Evolutionary conservation across 331 rosid species (phyloP).

Genomic region (Saraca asoca): DNA sequence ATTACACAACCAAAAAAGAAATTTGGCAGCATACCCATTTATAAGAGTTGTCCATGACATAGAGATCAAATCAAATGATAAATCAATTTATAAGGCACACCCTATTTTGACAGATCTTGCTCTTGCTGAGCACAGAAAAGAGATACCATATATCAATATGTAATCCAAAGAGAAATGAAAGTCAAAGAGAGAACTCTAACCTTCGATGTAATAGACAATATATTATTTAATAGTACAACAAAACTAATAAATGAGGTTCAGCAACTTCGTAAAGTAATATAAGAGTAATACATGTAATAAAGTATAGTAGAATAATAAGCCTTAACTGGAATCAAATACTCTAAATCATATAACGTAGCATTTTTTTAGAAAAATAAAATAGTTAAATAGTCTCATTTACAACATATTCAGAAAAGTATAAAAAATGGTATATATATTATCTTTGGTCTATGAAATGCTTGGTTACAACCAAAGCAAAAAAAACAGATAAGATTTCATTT

Average conservation of each 20-base stretch:
- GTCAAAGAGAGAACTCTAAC: neutral
- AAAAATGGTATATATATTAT: neutral
- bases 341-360: neutral
- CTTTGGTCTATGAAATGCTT: neutral
- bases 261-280: neutral
- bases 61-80: too few species aligned
- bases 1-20: too few species aligned
- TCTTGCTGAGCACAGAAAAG: too few species aligned
- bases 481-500: neutral
- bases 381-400: neutral
- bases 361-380: too few species aligned
- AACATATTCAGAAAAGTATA: neutral
- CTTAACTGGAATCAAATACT: neutral
- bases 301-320: neutral
- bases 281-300: neutral
- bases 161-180: constrained; percentile 13
- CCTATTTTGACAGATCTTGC: too few species aligned
- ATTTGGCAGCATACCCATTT: too few species aligned
- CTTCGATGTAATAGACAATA: neutral
- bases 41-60: too few species aligned
- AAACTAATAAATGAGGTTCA: neutral
- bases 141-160: neutral
- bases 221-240: neutral
- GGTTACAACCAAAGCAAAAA: neutral
- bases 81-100: too few species aligned